Conservation (phyloP, 2,329 filamentous ascomycete species). For the Colletotrichum limetticola region DNA sequence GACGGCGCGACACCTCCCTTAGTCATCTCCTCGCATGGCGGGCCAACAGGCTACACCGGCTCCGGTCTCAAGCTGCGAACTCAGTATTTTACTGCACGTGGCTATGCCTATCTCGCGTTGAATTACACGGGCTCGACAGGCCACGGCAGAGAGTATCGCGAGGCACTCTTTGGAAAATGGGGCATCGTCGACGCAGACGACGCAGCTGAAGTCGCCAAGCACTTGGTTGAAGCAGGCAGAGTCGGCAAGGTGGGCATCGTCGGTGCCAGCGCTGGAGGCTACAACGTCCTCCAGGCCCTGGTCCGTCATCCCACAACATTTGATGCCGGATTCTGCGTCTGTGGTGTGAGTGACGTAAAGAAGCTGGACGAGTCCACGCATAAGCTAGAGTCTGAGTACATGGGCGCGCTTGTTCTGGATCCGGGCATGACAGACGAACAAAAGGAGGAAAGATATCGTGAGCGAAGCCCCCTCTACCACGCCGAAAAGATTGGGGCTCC, state of each 20-base stretch:
- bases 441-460: conserved; percentile 52
- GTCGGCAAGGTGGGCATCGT: conserved; percentile 58
- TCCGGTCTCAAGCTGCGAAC: conserved; percentile 55
- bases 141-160: conserved; percentile 61
- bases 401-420: conserved; percentile 54
- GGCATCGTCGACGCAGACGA: conserved; percentile 63
- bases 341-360: conserved; percentile 62
- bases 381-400: conserved; percentile 66
- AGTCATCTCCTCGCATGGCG: conserved; percentile 62
- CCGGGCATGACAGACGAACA: conserved; percentile 48
- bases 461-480: conserved; percentile 60
- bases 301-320: conserved; percentile 58
- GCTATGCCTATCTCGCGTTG: conserved; percentile 60
- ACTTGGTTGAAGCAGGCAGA: conserved; percentile 49
- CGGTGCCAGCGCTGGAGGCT: conserved; percentile 64
- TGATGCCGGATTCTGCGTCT: conserved; percentile 60
- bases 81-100: conserved; percentile 65
- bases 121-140: conserved; percentile 65
- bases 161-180: conserved; percentile 60
- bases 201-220: conserved; percentile 55
- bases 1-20: conserved; percentile 55
- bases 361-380: conserved; percentile 59
- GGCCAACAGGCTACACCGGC: conserved; percentile 56
- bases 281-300: conserved; percentile 61
- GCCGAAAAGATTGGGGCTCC: conserved; percentile 60